Evolutionary conservation across 192 early-diverging fungal species (phyloP).

Genomic region (Rhizoclosmatium globosum): DNA sequence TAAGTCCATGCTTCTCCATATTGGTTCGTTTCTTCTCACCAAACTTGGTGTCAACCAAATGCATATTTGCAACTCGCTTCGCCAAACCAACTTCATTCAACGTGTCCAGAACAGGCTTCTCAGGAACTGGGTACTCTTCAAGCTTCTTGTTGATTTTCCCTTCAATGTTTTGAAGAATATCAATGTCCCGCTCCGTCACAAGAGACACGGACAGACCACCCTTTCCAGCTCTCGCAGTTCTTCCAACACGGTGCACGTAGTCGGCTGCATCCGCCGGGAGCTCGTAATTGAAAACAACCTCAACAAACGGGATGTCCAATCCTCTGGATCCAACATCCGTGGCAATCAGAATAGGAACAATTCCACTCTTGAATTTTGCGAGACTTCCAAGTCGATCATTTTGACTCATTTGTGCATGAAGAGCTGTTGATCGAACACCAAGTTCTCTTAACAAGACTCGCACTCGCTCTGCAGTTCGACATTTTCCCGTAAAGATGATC

Average conservation of each 20-base stretch:
- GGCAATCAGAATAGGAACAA: slow-evolving; percentile 88
- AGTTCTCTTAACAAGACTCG: slow-evolving; percentile 89
- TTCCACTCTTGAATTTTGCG: slow-evolving; percentile 89
- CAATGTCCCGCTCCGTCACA: slow-evolving; percentile 80
- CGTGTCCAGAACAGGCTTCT: slow-evolving; percentile 84
- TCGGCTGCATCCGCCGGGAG: slow-evolving; percentile 94
- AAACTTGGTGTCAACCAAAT: slow-evolving; percentile 67
- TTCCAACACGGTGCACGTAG: slow-evolving; percentile 98
- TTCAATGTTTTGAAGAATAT: slow-evolving; percentile 92
- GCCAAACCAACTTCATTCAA: slow-evolving; percentile 88
- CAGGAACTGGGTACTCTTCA: slow-evolving; percentile 76
- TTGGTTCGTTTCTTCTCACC: slow-evolving; percentile 65
- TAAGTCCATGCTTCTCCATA: slow-evolving; percentile 60
- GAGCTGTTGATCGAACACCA: slow-evolving; percentile 86
- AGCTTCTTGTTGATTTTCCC: slow-evolving; percentile 81
- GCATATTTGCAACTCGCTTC: slow-evolving; percentile 87
- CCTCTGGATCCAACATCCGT: slow-evolving; percentile 99
- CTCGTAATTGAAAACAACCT: slow-evolving; percentile 94
- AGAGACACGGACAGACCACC: slow-evolving; percentile 91
- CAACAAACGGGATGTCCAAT: slow-evolving; percentile 95
- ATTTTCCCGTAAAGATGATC: slow-evolving; percentile 93
- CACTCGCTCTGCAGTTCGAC: slow-evolving; percentile 83
- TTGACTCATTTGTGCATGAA: slow-evolving; percentile 96
- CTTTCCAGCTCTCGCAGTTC: slow-evolving; percentile 96
- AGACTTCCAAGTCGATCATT: slow-evolving; percentile 88